These are phyloP conservation scores for Peronospora belbahrii DNA, from an alignment of 352 stramenopile genomes.

Conservation along the genomic window DNA sequence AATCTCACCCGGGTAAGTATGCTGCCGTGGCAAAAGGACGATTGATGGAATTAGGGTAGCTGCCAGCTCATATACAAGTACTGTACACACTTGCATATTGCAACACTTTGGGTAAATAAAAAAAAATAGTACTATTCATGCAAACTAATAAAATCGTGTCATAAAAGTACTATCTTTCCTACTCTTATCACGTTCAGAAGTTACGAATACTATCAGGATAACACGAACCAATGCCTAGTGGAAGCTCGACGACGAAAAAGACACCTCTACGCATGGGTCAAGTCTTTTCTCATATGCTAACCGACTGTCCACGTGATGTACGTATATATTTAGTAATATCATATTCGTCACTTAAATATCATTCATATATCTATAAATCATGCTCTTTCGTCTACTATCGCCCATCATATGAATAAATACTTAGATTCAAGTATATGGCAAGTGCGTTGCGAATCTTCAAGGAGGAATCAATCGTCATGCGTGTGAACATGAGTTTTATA, in stretches of 20 bases:
- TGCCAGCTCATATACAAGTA: neutral
- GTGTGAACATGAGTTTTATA: conserved; percentile 69
- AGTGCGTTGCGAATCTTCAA: conserved; percentile 59
- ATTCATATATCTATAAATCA: no score
- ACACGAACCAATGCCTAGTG: conserved; percentile 13
- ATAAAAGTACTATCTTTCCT: no score
- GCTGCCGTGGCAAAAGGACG: conserved; percentile 17
- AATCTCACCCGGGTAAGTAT: conserved; percentile 24
- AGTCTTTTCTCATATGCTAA: conserved; percentile 60
- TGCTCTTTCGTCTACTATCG: neutral
- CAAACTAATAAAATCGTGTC: no score
- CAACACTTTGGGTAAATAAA: neutral
- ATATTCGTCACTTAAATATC: neutral
- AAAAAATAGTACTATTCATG: no score
- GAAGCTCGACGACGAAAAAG: conserved; percentile 21
- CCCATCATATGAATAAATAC: conserved; percentile 30
- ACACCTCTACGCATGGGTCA: conserved; percentile 52
- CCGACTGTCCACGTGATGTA: conserved; percentile 58
- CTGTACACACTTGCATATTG: neutral
- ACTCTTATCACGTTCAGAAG: neutral
- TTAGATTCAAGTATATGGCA: conserved; percentile 75
- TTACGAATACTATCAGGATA: neutral
- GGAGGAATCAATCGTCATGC: conserved; percentile 40
- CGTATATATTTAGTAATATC: neutral
- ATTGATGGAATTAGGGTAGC: no score